Evolutionary conservation across 2,329 filamentous ascomycete species (phyloP), one percentile per base, ranked within the genome.

Genomic region (Diplodia seriata): DNA sequence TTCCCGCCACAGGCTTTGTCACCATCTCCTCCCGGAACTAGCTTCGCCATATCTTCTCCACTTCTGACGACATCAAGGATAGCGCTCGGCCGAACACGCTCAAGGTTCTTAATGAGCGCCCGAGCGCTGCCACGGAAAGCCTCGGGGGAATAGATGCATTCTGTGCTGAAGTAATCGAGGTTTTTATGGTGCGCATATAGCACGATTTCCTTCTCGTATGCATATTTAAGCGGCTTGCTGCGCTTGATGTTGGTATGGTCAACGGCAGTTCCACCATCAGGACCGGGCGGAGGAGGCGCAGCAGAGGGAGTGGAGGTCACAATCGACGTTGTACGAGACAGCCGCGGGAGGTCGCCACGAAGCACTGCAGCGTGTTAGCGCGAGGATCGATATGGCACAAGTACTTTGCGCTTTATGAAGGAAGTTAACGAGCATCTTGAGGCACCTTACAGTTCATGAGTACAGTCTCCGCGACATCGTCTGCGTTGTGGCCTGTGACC

Each of bases 171-270:
- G 81, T 99, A 99, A 77, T 98, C 94, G 71, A 99, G 85, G 78
- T 94, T 94, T 80, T 95, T 97, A 83, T 99, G 93, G 76, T 98
- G 92, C 5, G 95, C 95, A 77, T 99, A 99, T 6, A 99, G 85
- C 20, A 99, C 95, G 72, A 99, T 99, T 77, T 99, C 95, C 81
- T 99, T 99, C 78, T 99, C 95, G 76, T 98, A 99, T 1, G 94
- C 94, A 78, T 98, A 99, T 79, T 99, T 98, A 55, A 99, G 85
- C 15, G 95, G 95, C 81, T 99, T 99, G 81, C 92, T 97, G 71
- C 95, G 87, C 82, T 97, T 96, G 72, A 97, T 94, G 69, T 96
- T 93, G 69, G 91, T 93, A n/a, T 77, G 74, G 40, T 68, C 57
- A 9, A 69, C 57, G 7, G n/a, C 23, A 31, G 49, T 18, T 14